Conservation (phyloP, 805 yeast genomes). For the Teunomyces cretensis region DNA sequence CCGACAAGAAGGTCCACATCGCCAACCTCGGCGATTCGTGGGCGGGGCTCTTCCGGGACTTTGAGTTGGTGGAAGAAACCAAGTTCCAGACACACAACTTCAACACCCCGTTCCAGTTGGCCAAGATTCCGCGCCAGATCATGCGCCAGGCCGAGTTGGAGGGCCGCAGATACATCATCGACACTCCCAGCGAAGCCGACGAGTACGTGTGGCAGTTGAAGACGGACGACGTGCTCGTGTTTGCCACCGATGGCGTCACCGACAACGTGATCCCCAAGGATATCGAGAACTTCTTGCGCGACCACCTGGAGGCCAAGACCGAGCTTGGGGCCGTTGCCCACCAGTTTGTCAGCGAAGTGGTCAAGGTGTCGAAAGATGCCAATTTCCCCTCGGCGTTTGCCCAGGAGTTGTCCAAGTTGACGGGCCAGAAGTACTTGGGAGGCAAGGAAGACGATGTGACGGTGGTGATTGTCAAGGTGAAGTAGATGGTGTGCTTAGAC, state of each 20-base stretch:
- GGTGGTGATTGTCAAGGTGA: constrained; percentile 68
- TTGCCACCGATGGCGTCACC: constrained; percentile 92
- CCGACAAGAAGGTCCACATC: constrained; percentile 56
- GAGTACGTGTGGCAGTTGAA: constrained; percentile 62
- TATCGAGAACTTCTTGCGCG: constrained; percentile 65
- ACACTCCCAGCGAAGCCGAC: constrained; percentile 69
- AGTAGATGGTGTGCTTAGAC: too few species aligned
- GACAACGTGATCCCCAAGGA: constrained; percentile 80
- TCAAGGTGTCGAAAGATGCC: constrained; percentile 67
- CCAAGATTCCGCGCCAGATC: constrained; percentile 72
- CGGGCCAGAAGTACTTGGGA: constrained; percentile 73
- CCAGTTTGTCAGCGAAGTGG: constrained; percentile 64
- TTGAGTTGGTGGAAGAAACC: constrained; percentile 62
- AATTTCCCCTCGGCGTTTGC: constrained; percentile 83
- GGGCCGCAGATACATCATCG: constrained; percentile 66
- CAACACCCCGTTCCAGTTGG: constrained; percentile 89
- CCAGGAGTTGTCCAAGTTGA: constrained; percentile 63
- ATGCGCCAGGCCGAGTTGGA: constrained; percentile 50
- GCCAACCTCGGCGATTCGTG: constrained; percentile 95
- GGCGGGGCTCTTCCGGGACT: constrained; percentile 79
- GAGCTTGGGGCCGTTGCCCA: constrained; percentile 43
- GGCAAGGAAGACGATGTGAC: constrained; percentile 97
- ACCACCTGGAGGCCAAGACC: constrained; percentile 38
- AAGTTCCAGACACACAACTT: constrained; percentile 80
- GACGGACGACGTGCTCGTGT: constrained; percentile 72